Evolutionary conservation across 169 alveolate genomes (phyloP).

Genomic region (Perkinsus chesapeaki): DNA sequence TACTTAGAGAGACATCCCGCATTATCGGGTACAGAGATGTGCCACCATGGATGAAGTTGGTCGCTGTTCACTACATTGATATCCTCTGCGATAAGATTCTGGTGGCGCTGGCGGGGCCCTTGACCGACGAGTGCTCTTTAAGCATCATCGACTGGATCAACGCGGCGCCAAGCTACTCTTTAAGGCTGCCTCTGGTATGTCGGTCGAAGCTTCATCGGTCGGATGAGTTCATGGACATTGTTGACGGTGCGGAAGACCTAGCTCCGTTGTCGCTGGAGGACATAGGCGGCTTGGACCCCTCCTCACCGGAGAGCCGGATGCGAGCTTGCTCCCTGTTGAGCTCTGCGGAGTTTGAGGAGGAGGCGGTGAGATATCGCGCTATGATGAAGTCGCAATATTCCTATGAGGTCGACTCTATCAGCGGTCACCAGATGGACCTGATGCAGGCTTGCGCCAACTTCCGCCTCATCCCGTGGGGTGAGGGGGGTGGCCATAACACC

Average conservation of each 20-base stretch:
- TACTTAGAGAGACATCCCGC: neutral
- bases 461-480: neutral
- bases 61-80: neutral
- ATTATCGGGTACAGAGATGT: neutral
- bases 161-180: neutral
- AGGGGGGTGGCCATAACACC: neutral
- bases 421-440: neutral
- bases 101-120: neutral
- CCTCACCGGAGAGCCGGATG: neutral
- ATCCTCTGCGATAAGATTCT: neutral
- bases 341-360: neutral
- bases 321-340: neutral
- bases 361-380: neutral
- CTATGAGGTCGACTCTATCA: neutral
- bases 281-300: neutral
- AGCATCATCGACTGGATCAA: neutral
- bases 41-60: neutral
- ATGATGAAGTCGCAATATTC: neutral
- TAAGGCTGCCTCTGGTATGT: neutral
- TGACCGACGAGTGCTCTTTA: neutral
- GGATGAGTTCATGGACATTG: neutral
- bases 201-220: neutral
- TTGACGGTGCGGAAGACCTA: neutral
- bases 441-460: neutral
- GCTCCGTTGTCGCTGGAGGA: neutral